Evolutionary conservation across 2,329 filamentous ascomycete genomes (phyloP), one percentile per base, ranked within the genome.

Genomic region (Penicillium sp.): DNA sequence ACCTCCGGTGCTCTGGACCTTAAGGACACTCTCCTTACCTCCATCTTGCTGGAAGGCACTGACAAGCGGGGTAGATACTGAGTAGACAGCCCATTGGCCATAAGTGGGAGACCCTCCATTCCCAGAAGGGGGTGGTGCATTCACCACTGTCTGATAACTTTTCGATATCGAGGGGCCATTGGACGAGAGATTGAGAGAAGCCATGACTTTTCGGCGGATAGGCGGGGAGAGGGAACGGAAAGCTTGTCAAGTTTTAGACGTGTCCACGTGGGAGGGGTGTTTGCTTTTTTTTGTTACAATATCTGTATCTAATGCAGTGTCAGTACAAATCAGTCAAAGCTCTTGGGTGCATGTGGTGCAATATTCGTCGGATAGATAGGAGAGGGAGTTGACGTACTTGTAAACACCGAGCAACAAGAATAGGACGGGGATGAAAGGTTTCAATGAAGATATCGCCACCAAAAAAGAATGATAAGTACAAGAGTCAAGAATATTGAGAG

Each of bases 1-100:
- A 93, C 90, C 89, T 79, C 92, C 93, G 47, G 90, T 95, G 70
- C 82, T 87, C 73, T 97, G 92, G 50, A 99, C 93, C 77, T 97
- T 97, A 65, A 99, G 79, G 1, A 97, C 85, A 74, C 93, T 97
- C 78, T 97, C 93, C 78, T 97, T 97, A 63, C 85, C 88, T 55
- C 85, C 82, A 71, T 94, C 90, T 61, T 82, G 80, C 76, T 96
- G 91, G 74, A 99, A 99, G 57, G 92, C 92, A 78, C 89, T 97
- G 72, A 91, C 83, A 39, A 99, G 84, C 53, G 94, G 94, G 58
- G 93, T 90, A 72, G 94, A 90, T 39, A 99, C 94, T 8, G 90
- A 89, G 78, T 95, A 96, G 59, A 99, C 81, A 20, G 91, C 93
- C 94, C 94, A 99, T 79, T 93, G 90, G 61, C 85, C 92, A 70